A percentile compares a stretch with the other conserved stretches of the same genome.
Evolutionary conservation across 2,329 filamentous ascomycete species (phyloP).

Genomic region (Arthrobotrys sinensis): DNA sequence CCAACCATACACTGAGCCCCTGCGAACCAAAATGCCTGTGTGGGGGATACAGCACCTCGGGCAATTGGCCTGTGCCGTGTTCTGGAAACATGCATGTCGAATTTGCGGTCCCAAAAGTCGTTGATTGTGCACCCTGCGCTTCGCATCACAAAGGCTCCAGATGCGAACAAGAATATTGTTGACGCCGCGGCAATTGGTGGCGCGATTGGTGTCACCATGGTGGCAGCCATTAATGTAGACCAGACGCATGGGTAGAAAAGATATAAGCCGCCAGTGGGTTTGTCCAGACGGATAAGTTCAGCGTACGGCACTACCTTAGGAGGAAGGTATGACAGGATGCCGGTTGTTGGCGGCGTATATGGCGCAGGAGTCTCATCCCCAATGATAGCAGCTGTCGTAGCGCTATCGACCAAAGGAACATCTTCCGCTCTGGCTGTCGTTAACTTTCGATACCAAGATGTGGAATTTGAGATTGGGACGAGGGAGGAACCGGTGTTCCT

Average conservation of each 20-base stretch:
- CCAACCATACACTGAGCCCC: slow-evolving; percentile 81
- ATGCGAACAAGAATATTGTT: slow-evolving; percentile 77
- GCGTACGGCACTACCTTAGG: slow-evolving; percentile 82
- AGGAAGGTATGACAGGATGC: slow-evolving; percentile 80
- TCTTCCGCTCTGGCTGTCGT: slow-evolving; percentile 42
- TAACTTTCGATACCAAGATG: slow-evolving; percentile 34
- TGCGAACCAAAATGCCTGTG: slow-evolving; percentile 80
- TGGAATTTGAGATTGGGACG: slow-evolving; percentile 13
- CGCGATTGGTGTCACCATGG: slow-evolving; percentile 75
- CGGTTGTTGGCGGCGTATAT: slow-evolving; percentile 80
- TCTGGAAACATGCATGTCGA: slow-evolving; percentile 83
- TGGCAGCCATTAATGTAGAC: slow-evolving; percentile 84
- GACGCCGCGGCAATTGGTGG: slow-evolving; percentile 77
- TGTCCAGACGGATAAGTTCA: slow-evolving; percentile 85
- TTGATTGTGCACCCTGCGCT: slow-evolving; percentile 91
- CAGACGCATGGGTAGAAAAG: slow-evolving; percentile 89
- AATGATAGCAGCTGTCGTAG: slow-evolving; percentile 34
- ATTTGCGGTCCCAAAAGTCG: slow-evolving; percentile 89
- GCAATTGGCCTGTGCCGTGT: slow-evolving; percentile 86
- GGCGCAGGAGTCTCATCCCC: slow-evolving; percentile 37
- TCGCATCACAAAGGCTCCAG: slow-evolving; percentile 86
- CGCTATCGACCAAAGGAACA: slow-evolving; percentile 52
- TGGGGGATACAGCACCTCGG: slow-evolving; percentile 80
- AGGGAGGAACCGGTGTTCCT: slow-evolving; percentile 45
- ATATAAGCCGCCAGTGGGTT: slow-evolving; percentile 85